Conservation (phyloP, 2,329 filamentous ascomycete species). For the Xylaria sp. region DNA sequence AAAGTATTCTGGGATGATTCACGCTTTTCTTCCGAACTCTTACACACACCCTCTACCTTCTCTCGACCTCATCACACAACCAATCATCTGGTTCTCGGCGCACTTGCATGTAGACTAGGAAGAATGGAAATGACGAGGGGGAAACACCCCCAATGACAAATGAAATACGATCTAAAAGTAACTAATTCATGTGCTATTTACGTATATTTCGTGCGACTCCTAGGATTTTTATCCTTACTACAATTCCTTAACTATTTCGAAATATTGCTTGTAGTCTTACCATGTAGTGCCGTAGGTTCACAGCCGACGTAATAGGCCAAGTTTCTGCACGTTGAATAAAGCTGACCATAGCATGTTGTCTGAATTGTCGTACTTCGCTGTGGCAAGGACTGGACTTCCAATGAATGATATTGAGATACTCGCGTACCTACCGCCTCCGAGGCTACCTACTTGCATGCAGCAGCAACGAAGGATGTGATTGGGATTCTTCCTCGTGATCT, state of each 20-base stretch:
- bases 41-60: constrained; percentile 39
- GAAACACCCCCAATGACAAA: constrained; percentile 34
- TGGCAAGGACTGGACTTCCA: no score
- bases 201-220: neutral
- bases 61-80: constrained; percentile 41
- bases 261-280: neutral
- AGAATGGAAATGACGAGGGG: constrained; percentile 39
- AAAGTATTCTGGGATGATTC: constrained; percentile 49
- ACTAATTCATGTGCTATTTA: neutral
- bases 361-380: no score
- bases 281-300: neutral
- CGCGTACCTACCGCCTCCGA: no score
- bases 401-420: no score
- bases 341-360: no score
- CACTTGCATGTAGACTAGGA: constrained; percentile 52
- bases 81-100: constrained; percentile 46
- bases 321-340: no score
- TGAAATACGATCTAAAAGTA: constrained; percentile 32
- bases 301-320: neutral
- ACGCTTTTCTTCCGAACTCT: constrained; percentile 42
- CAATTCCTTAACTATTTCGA: neutral
- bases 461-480: neutral
- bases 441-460: no score
- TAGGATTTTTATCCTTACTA: neutral
- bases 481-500: neutral